phyloP scores from a whole-genome alignment of 2,329 filamentous ascomycete species.

The Colletotrichum abscissum region DNA sequence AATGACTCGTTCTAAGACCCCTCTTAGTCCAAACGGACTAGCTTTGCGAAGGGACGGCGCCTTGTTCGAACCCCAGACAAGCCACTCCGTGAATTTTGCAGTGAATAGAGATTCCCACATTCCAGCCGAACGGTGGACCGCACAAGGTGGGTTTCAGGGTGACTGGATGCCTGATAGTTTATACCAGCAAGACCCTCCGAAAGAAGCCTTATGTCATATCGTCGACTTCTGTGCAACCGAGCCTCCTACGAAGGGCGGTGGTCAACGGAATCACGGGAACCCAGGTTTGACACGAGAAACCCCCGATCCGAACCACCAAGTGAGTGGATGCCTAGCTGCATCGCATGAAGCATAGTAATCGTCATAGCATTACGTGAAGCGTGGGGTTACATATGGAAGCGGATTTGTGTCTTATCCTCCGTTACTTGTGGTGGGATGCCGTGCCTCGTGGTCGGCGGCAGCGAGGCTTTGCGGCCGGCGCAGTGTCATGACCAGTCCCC shows the following conservation, averaged over 20 bases:
- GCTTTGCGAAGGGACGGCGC: not conserved
- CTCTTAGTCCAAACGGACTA: not conserved
- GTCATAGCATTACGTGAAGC: slow-evolving; percentile 8
- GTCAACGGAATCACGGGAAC: not conserved
- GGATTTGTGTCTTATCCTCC: not conserved
- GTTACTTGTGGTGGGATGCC: not conserved
- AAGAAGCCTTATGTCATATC: slow-evolving; percentile 4
- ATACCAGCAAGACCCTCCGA: slow-evolving; percentile 5
- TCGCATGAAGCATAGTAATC: not conserved
- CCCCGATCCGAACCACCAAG: not conserved
- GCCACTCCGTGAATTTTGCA: not conserved
- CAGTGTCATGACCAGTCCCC: not conserved
- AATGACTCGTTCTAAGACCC: not conserved
- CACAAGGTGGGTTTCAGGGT: slow-evolving; percentile 19
- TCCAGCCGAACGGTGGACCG: slow-evolving; percentile 13
- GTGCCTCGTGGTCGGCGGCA: not conserved
- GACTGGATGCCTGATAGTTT: slow-evolving; percentile 8
- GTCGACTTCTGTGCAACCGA: slow-evolving; percentile 1
- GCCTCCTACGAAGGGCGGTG: not conserved
- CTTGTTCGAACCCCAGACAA: not conserved
- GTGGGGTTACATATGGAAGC: not conserved
- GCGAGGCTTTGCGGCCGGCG: not conserved
- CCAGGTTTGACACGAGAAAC: too few relatives aligned
- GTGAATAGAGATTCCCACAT: not conserved
- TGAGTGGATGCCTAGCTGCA: not conserved